Evolutionary conservation across 2,329 filamentous ascomycete species (phyloP), one percentile per base, ranked within the genome.

Genomic region (Cytospora piceae): DNA sequence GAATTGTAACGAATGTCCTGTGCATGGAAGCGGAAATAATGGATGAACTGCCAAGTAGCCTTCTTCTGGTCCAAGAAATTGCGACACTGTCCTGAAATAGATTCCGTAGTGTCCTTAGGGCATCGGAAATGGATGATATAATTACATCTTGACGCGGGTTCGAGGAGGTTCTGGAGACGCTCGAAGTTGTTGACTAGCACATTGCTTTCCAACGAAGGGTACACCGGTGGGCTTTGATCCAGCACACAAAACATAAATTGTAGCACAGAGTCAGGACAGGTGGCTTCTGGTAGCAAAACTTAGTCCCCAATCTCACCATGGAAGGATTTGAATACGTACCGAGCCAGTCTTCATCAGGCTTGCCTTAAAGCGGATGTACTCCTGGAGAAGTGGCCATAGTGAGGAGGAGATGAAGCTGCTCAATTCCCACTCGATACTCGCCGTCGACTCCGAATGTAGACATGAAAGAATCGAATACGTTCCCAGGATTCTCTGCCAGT

Each of bases 21-120:
- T 9, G 58, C 24, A 20, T 24, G 14, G 46, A 60, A 60, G 58
- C 46, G 29, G 29, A 60, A 60, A n/a, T 53, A 39, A 17, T 24
- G 9, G 12, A 37, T 27, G 22, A 60, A 39, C 46, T 27, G 58
- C 29, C 32, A 58, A 24, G 12, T 5, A 0, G 3, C 5, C 31
- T 58, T 58, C 15, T 11, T 12, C 12, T n/a, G 3, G 34, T 58
- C n/a, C 4, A 58, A 1, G 5, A 22, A 24, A 12, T 42, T 12
- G 55, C 8, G 31, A n/a, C 55, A 58, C 15, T 42, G 17, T n/a
- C 37, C 55, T 9, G 34, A 37, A 22, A 58, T 34, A 5, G 12
- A 20, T 22, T 58, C 32, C 22, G 34, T 34, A 27, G 17, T 9
- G 4, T n/a, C 39, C 20, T 17, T 7, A 4, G 7, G 14, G 32